Base-by-base conservation (phyloP, 805 yeast species). In the Candida fluviatilis region DNA sequence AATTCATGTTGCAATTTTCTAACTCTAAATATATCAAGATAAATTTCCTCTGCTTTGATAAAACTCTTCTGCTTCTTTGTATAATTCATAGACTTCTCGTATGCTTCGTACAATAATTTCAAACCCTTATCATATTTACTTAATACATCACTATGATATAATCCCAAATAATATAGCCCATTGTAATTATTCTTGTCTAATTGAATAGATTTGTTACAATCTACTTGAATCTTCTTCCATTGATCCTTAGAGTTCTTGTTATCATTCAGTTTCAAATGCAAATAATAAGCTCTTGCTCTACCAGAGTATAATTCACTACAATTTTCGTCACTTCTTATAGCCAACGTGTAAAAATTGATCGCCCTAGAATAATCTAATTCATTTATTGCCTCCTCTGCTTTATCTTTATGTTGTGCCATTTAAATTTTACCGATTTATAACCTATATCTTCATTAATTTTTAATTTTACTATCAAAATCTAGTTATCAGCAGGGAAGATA, bases 271-370 rank as follows among this genome's bases (percentile, higher is more conserved):
- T 21, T 18, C 14, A 37, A 17, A n/a, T 40, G 39, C 2, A 32
- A 21, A 28, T 41, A 43, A 18, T 40, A 45, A 1, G 51, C 44
- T 35, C 45, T 44, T 2, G 52, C 54, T 34, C 54, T 35, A 18
- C 38, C 29, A 2, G 48, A 42, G 19, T 38, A 45, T 18, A 46
- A 29, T 4, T 34, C 31, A 1, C 49, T 38, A 4, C 18, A 30
- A 11, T 31, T 18, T 11, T 41, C 32, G 8, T 45, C 46, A 26
- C 30, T 36, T 11, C 38, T 44, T 15, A 50, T 46, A 2, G 51
- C 52, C 21, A 45, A 35, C 11, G 48, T 40, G 31, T 42, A 48
- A 33, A 23, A 47, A 24, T 46, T 47, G 28, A 50, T 45, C n/a
- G 54, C 52, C 35, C 44, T 39, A 23, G 45, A 24, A 27, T 31